A percentile compares a stretch with the other conserved stretches of the same genome.
These are phyloP conservation scores for Ustilago curta DNA, from an alignment of 1,284 basidiomycete species.

Conservation along the genomic window DNA sequence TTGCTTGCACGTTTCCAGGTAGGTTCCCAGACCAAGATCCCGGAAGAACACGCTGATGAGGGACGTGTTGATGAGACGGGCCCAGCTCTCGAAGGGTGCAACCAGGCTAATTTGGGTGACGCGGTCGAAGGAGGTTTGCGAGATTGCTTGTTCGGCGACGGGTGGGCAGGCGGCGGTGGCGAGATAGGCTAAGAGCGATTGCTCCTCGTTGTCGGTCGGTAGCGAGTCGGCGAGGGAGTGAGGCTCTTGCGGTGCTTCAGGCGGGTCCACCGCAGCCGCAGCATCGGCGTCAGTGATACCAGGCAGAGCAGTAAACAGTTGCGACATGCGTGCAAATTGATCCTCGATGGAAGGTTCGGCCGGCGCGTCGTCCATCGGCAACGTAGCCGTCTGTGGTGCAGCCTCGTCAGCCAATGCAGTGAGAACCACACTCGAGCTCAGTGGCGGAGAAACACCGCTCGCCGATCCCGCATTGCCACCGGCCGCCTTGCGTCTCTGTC, in stretches of 20 bases:
- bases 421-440: slow-evolving; percentile 10
- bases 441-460: slow-evolving; percentile 12
- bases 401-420: neutral
- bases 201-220: slow-evolving; percentile 3
- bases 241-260: neutral
- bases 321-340: slow-evolving; percentile 36
- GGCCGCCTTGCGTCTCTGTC: slow-evolving; percentile 22
- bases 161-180: slow-evolving; percentile 27
- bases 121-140: slow-evolving; percentile 27
- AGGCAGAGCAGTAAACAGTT: slow-evolving; percentile 36
- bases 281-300: slow-evolving; percentile 13
- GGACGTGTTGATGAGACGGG: slow-evolving; percentile 54
- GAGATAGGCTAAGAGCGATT: slow-evolving; percentile 29
- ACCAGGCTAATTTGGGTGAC: slow-evolving; percentile 31
- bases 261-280: neutral
- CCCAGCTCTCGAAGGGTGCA: slow-evolving; percentile 52
- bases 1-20: slow-evolving; percentile 58
- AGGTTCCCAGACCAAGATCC: slow-evolving; percentile 52
- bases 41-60: slow-evolving; percentile 62
- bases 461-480: neutral
- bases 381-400: neutral
- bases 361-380: neutral
- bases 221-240: neutral
- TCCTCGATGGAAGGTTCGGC: slow-evolving; percentile 4
- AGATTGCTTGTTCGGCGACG: slow-evolving; percentile 14